These are phyloP conservation scores for Leccinum arenicola DNA, from an alignment of 768 basidiomycete genomes.

Conservation along the genomic window DNA sequence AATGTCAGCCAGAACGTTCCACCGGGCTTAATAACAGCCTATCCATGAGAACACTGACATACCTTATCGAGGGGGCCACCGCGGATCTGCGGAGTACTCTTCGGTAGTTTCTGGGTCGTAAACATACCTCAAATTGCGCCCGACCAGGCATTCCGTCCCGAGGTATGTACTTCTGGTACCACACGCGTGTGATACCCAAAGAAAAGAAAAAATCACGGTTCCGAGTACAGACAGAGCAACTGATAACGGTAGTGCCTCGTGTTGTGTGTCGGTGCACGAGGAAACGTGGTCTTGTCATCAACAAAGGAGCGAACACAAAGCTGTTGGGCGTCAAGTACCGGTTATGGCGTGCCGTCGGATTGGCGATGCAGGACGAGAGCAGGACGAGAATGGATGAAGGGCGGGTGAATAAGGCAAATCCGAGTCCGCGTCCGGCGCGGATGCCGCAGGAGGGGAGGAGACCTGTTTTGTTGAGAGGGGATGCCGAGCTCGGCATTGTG, in stretches of 20 bases:
- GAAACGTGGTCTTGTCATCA: neutral
- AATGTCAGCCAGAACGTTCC: conserved; percentile 18
- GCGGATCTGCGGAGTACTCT: conserved; percentile 30
- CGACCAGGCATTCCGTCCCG: conserved; percentile 10
- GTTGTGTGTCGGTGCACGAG: conserved; percentile 2
- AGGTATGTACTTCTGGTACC: conserved; percentile 5
- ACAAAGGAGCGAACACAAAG: neutral
- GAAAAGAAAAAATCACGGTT: conserved; percentile 1
- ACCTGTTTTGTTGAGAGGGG: neutral
- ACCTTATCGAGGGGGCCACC: conserved; percentile 20
- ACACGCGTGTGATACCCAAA: neutral
- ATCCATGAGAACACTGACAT: conserved; percentile 26
- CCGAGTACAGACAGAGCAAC: conserved; percentile 7
- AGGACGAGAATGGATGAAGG: conserved; percentile 14
- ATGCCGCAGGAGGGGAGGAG: neutral
- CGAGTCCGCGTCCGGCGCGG: conserved; percentile 5
- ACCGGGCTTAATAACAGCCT: conserved; percentile 15
- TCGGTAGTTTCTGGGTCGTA: neutral
- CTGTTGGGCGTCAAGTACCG: no score
- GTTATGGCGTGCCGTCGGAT: conserved; percentile 8
- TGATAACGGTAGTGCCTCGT: conserved; percentile 10
- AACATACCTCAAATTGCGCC: conserved; percentile 3
- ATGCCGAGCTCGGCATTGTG: conserved; percentile 13
- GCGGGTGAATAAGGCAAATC: neutral
- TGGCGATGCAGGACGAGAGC: conserved; percentile 11